Evolutionary conservation across 805 yeast genomes (phyloP).

Genomic region (Saccharomycopsis amapae): DNA sequence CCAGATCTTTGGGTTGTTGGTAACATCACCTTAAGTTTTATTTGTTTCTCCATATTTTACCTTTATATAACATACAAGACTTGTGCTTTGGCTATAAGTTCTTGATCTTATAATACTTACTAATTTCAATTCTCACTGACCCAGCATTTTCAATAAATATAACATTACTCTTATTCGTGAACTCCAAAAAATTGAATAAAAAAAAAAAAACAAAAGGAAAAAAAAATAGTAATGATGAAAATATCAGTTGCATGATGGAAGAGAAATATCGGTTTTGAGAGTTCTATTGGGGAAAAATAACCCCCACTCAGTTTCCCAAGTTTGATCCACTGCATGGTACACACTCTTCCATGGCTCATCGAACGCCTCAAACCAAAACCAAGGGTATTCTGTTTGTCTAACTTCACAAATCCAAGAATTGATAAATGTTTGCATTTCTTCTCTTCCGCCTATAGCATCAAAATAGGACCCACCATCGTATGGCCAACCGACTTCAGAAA

Average conservation of each 20-base stretch:
- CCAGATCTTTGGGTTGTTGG: slow-evolving; percentile 86
- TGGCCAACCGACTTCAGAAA: slow-evolving; percentile 74
- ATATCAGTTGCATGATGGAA: slow-evolving; percentile 11
- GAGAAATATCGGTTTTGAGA: slow-evolving; percentile 34
- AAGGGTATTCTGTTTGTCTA: slow-evolving; percentile 33
- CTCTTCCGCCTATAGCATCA: slow-evolving; percentile 40
- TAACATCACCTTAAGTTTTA: slow-evolving; percentile 68
- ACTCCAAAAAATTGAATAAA: background rate
- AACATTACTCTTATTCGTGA: background rate
- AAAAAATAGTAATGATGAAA: background rate
- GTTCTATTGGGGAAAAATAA: slow-evolving; percentile 43
- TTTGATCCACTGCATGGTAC: slow-evolving; percentile 35
- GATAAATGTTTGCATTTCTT: slow-evolving; percentile 41
- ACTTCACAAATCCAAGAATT: slow-evolving; percentile 46
- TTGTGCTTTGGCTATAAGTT: slow-evolving; percentile 18
- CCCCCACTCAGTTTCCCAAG: slow-evolving; percentile 74
- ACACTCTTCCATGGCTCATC: slow-evolving; percentile 66
- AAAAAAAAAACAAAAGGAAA: slow-evolving; percentile 7
- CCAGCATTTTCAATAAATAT: background rate
- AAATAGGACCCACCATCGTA: slow-evolving; percentile 46
- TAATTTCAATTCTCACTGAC: background rate
- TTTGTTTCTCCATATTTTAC: slow-evolving; percentile 69
- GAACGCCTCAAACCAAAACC: slow-evolving; percentile 63
- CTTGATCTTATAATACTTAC: background rate
- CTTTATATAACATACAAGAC: slow-evolving; percentile 69